Evolutionary conservation across 2,329 filamentous ascomycete genomes (phyloP).

Genomic region (Neonectria neomacrospora): DNA sequence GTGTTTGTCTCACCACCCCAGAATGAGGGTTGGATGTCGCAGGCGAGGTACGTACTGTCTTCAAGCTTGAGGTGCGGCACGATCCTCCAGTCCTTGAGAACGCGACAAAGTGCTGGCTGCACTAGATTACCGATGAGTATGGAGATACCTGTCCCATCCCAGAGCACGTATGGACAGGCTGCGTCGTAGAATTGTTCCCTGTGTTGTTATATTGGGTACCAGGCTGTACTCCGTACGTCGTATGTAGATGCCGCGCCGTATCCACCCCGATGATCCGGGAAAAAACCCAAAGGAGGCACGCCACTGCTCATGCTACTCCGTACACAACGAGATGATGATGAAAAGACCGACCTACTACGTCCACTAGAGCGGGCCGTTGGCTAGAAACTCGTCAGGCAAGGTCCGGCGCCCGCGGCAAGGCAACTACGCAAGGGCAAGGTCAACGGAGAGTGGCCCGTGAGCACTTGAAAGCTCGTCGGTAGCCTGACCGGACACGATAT

Average conservation of each 20-base stretch:
- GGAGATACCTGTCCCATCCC: conserved; percentile 19
- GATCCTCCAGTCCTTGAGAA: conserved; percentile 21
- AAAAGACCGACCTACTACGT: conserved; percentile 4
- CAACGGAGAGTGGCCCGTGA: conserved; percentile 34
- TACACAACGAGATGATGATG: conserved; percentile 33
- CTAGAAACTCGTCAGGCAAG: conserved; percentile 39
- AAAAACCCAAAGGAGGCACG: conserved; percentile 25
- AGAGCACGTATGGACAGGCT: conserved; percentile 7
- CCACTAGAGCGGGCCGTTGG: conserved; percentile 36
- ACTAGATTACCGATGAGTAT: conserved; percentile 29
- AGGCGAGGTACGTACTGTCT: conserved; percentile 6
- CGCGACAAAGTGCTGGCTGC: conserved; percentile 30
- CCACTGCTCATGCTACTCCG: conserved; percentile 31
- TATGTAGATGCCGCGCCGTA: conserved; percentile 15
- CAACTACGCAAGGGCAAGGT: conserved; percentile 22
- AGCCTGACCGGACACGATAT: conserved; percentile 26
- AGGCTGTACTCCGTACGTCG: conserved; percentile 4
- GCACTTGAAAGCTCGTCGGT: conserved; percentile 21
- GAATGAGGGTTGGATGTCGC: conserved; percentile 1
- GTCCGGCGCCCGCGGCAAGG: conserved; percentile 30
- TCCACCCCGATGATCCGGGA: conserved; percentile 37
- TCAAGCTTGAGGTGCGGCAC: conserved; percentile 8
- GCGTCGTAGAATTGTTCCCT: conserved; percentile 10
- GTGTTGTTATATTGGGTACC: conserved; percentile 8
- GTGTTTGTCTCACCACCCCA: conserved; percentile 27